Base-by-base conservation (phyloP, 257 asterid genomes). In the Scutellaria minor region DNA sequence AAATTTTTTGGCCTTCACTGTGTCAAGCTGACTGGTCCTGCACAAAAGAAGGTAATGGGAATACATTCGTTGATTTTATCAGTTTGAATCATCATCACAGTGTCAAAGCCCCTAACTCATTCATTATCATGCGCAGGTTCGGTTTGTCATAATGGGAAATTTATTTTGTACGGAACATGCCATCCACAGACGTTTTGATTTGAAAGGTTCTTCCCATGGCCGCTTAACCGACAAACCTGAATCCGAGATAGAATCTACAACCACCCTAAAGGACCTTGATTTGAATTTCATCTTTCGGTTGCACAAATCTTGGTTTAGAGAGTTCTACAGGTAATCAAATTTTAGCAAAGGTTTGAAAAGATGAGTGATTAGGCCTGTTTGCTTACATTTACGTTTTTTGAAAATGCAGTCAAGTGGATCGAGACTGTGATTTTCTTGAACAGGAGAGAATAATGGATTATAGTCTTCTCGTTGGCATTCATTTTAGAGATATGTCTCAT, bases 371-470 rank as follows among this genome's bases (percentile, higher is more conserved):
- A 31, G 5, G 37, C 37, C 37, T 0, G 37, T 31, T 31, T 31
- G 37, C 5, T 31, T 31, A 31, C 37, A 31, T 31, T 0, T 31
- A 31, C 37, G 37, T 31, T 31, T 31, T 31, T 77, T 15, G 50
- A 45, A 41, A 44, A 20, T 72, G 90, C 96, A 94, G 99, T 78
- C 99, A 94, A 84, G 93, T 91, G 76, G 92, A 94, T 77, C 80
- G 70, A 71, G 99, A 94, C 80, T 83, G 92, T 64, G 99, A 94
- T 64, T 91, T 94, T 80, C 99, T 94, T 68, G 99, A 90, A 78
- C 96, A 91, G 58, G 99, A 88, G 84, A 87, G 97, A 50, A 91
- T 94, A 22, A 94, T 94, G 99, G 97, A 94, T 82, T 94, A 94
- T 79, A 94, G 99, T 66, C 99, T 94, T 64, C 74, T 94, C 50